phyloP scores from a whole-genome alignment of 805 yeast species.

The Scheffersomyces lignosus region DNA sequence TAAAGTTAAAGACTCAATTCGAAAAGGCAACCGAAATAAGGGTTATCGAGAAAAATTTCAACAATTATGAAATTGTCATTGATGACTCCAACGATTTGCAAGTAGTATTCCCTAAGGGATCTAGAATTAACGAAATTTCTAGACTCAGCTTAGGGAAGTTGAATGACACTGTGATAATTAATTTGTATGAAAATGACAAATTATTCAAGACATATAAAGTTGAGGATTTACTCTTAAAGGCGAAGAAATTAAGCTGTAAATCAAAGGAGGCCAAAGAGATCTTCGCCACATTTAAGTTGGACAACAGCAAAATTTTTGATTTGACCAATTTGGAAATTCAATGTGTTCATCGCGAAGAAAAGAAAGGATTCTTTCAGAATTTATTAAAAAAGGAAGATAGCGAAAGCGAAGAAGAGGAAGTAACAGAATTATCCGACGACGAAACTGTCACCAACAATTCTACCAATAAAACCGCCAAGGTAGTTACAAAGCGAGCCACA shows the following conservation, averaged over 20 bases:
- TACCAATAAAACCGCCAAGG: conserved; percentile 16
- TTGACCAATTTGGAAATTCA: conserved; percentile 45
- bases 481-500: conserved; percentile 22
- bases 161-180: conserved; percentile 28
- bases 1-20: conserved; percentile 61
- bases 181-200: conserved; percentile 40
- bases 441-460: conserved; percentile 6
- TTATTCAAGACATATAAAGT: conserved; percentile 28
- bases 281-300: conserved; percentile 45
- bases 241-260: conserved; percentile 42
- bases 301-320: conserved; percentile 51
- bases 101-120: conserved; percentile 49
- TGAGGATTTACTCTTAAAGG: conserved; percentile 23
- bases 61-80: conserved; percentile 44
- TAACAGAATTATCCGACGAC: conserved; percentile 8
- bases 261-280: conserved; percentile 24
- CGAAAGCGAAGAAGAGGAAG: conserved; percentile 21
- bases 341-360: conserved; percentile 32
- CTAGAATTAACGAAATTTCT: conserved; percentile 33
- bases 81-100: conserved; percentile 21
- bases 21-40: conserved; percentile 60
- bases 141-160: conserved; percentile 38
- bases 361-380: conserved; percentile 23
- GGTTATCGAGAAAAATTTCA: conserved; percentile 56
- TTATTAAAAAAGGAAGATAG: conserved; percentile 22